Percentiles rank a stretch among this genome's conserved stretches.
These are phyloP conservation scores for Pythium pyrilobum DNA, from an alignment of 352 stramenopile genomes.

Conservation along the genomic window DNA sequence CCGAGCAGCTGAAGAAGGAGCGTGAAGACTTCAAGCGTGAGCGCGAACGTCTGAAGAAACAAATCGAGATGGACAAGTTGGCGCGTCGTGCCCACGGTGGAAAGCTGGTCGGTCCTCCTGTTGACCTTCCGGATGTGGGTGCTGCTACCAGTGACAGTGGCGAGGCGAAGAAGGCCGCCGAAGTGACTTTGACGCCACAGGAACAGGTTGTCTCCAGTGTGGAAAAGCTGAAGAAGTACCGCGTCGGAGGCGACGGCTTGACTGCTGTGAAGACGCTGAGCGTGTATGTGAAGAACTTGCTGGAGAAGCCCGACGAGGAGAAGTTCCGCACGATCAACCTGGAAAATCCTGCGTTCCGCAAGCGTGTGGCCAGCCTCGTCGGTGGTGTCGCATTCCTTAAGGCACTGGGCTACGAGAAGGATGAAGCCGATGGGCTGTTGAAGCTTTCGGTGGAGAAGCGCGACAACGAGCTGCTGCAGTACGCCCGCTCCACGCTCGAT, in stretches of 20 bases:
- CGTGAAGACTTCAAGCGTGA: constrained; percentile 86
- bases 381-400: constrained; percentile 85
- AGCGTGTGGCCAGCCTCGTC: constrained; percentile 79
- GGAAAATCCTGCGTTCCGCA: constrained; percentile 88
- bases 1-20: constrained; percentile 85
- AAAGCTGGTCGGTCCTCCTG: constrained; percentile 62
- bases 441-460: constrained; percentile 58
- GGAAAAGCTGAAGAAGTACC: constrained; percentile 81
- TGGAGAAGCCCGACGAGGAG: constrained; percentile 84
- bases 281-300: constrained; percentile 85
- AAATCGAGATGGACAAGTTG: constrained; percentile 90
- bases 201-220: constrained; percentile 74
- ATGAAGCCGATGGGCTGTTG: constrained; percentile 57
- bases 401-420: constrained; percentile 86
- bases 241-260: constrained; percentile 72
- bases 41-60: constrained; percentile 81
- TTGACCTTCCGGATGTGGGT: constrained; percentile 35
- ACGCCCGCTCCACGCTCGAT: constrained; percentile 50
- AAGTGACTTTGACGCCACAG: constrained; percentile 37
- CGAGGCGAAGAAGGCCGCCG: constrained; percentile 25
- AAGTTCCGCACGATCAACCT: constrained; percentile 91
- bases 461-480: constrained; percentile 58
- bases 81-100: constrained; percentile 81
- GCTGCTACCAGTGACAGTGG: not conserved
- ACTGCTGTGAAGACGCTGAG: constrained; percentile 80